A percentile compares a stretch with the other conserved stretches of the same genome.
These are phyloP conservation scores for Moesziomyces sp. DNA, from an alignment of 1,284 basidiomycete species.

Conservation along the genomic window DNA sequence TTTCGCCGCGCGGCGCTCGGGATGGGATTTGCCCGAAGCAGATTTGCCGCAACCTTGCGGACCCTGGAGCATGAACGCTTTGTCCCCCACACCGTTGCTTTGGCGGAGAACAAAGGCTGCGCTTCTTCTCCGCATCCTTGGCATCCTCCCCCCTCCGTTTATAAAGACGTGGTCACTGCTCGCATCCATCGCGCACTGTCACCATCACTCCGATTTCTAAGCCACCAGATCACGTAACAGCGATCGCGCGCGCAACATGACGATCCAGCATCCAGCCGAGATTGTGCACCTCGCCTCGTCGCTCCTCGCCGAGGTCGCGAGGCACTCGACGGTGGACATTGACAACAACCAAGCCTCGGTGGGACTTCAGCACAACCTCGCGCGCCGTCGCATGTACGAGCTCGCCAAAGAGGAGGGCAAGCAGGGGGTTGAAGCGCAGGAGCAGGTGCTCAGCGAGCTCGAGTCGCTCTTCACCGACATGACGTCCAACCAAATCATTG, in stretches of 20 bases:
- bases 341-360: slow-evolving; percentile 32
- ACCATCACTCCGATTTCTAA: neutral
- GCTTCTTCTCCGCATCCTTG: slow-evolving; percentile 15
- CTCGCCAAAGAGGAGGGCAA: neutral
- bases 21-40: neutral
- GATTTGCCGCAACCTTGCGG: neutral
- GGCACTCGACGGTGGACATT: slow-evolving; percentile 20
- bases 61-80: neutral
- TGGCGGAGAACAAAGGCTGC: neutral
- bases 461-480: slow-evolving; percentile 26
- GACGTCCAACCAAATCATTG: slow-evolving; percentile 37
- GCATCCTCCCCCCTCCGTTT: neutral
- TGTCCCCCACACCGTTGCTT: slow-evolving; percentile 1
- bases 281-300: slow-evolving; percentile 24
- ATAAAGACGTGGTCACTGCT: neutral
- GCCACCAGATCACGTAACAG: neutral
- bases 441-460: slow-evolving; percentile 20
- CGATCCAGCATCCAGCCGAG: slow-evolving; percentile 3
- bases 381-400: slow-evolving; percentile 26
- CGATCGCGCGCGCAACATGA: slow-evolving; percentile 6
- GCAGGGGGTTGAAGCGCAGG: neutral
- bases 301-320: slow-evolving; percentile 16
- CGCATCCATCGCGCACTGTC: too few relatives aligned
- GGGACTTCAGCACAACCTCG: slow-evolving; percentile 25
- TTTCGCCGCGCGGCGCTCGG: neutral